Evolutionary conservation across 2,329 filamentous ascomycete genomes (phyloP).

Genomic region (Rhinocladiella similis): DNA sequence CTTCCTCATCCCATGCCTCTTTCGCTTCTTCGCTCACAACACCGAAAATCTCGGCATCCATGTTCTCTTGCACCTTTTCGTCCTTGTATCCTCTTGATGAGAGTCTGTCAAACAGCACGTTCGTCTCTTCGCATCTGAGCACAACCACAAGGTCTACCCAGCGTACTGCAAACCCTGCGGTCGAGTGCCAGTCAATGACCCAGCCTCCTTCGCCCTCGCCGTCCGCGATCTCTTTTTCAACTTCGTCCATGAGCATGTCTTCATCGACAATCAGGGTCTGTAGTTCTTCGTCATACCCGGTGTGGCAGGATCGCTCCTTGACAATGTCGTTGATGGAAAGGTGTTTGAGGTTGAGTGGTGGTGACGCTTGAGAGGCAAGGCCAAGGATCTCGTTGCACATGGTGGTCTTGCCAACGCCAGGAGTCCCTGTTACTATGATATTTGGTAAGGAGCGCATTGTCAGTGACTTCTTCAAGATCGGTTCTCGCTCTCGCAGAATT

Average conservation of each 20-base stretch:
- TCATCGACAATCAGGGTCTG: constrained; percentile 94
- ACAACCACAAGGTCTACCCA: constrained; percentile 97
- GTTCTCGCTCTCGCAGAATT: background rate
- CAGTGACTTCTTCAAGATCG: background rate
- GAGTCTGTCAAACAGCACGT: constrained; percentile 80
- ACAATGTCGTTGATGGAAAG: constrained; percentile 88
- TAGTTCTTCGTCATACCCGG: constrained; percentile 81
- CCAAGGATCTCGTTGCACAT: constrained; percentile 72
- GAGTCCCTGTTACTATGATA: constrained; percentile 92
- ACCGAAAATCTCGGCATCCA: constrained; percentile 97
- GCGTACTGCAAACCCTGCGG: constrained; percentile 87
- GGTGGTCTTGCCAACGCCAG: constrained; percentile 92
- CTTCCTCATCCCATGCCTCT: constrained; percentile 70
- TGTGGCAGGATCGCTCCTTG: constrained; percentile 83
- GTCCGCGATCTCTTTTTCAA: constrained; percentile 73
- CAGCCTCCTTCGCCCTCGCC: constrained; percentile 64
- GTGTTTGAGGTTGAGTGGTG: constrained; percentile 75
- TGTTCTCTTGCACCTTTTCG: constrained; percentile 88
- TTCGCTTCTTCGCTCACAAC: constrained; percentile 86
- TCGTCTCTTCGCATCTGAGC: constrained; percentile 73
- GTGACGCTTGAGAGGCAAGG: constrained; percentile 36
- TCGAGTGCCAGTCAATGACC: constrained; percentile 97
- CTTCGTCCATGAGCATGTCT: constrained; percentile 88
- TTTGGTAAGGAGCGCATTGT: constrained; percentile 60
- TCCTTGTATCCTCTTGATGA: constrained; percentile 74